Evolutionary conservation across 768 basidiomycete genomes (phyloP).

Genomic region (Tulasnella calospora): DNA sequence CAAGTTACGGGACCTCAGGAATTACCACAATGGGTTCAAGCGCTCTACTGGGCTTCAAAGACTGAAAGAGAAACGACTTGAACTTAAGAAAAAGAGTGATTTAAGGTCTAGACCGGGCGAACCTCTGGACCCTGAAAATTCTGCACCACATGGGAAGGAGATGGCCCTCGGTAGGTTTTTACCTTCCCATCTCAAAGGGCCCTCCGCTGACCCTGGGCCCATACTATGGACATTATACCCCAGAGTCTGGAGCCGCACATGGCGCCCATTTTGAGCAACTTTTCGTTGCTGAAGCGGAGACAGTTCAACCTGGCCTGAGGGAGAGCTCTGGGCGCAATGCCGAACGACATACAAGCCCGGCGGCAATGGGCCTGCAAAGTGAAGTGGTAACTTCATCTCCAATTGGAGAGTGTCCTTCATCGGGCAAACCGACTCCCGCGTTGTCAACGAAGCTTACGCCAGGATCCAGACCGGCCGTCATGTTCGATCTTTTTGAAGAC

Average conservation of each 20-base stretch:
- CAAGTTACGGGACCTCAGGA: neutral
- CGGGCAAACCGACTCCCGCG: neutral
- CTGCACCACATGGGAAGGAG: neutral
- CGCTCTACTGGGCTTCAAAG: neutral
- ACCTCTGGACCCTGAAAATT: neutral
- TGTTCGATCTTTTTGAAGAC: neutral
- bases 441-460: neutral
- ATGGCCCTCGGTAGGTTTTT: conserved; percentile 2
- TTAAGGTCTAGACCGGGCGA: neutral
- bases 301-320: neutral
- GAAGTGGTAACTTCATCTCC: neutral
- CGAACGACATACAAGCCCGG: neutral
- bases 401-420: neutral
- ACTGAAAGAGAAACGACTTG: neutral
- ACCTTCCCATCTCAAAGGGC: neutral
- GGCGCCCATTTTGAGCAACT: neutral
- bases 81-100: neutral
- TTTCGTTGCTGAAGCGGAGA: neutral
- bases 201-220: neutral
- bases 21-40: neutral
- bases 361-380: neutral
- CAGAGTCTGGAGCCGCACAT: neutral
- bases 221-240: neutral
- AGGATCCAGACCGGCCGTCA: neutral
- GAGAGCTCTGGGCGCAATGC: neutral